Percentiles rank a stretch among this genome's conserved stretches.
Conservation (phyloP, 2,329 filamentous ascomycete genomes). For the Pseudogymnoascus sp. region DNA sequence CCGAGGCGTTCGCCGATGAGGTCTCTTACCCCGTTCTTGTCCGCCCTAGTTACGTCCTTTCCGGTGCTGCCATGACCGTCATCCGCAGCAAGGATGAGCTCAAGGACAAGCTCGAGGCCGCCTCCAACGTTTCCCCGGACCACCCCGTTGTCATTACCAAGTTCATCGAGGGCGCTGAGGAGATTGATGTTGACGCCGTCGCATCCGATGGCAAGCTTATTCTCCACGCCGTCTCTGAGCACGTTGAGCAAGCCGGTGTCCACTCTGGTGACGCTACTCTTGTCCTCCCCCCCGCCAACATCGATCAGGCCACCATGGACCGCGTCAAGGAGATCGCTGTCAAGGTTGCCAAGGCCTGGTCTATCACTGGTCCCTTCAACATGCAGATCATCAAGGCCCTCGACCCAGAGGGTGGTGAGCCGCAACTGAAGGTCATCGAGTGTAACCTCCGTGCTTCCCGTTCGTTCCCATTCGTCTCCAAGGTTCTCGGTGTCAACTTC, state of each 20-base stretch:
- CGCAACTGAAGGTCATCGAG: slow-evolving; percentile 89
- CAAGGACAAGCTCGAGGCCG: slow-evolving; percentile 88
- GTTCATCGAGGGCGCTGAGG: slow-evolving; percentile 93
- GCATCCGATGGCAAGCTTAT: slow-evolving; percentile 79
- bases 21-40: slow-evolving; percentile 94
- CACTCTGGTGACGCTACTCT: slow-evolving; percentile 97
- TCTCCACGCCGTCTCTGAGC: slow-evolving; percentile 87
- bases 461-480: slow-evolving; percentile 97
- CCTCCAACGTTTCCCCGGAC: slow-evolving; percentile 84
- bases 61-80: slow-evolving; percentile 96
- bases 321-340: slow-evolving; percentile 91
- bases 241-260: slow-evolving; percentile 94
- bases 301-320: slow-evolving; percentile 69
- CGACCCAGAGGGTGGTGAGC: slow-evolving; percentile 64
- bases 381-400: slow-evolving; percentile 99
- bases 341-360: slow-evolving; percentile 96
- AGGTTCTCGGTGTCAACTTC: slow-evolving; percentile 94
- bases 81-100: slow-evolving; percentile 83
- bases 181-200: slow-evolving; percentile 95
- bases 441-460: slow-evolving; percentile 96
- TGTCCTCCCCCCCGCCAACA: slow-evolving; percentile 75
- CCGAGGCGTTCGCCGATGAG: slow-evolving; percentile 74
- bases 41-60: slow-evolving; percentile 90
- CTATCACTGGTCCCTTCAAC: slow-evolving; percentile 97
- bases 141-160: slow-evolving; percentile 98